These are phyloP conservation scores for Celoporthe dispersa DNA, from an alignment of 2,329 filamentous ascomycete genomes.

Conservation along the genomic window DNA sequence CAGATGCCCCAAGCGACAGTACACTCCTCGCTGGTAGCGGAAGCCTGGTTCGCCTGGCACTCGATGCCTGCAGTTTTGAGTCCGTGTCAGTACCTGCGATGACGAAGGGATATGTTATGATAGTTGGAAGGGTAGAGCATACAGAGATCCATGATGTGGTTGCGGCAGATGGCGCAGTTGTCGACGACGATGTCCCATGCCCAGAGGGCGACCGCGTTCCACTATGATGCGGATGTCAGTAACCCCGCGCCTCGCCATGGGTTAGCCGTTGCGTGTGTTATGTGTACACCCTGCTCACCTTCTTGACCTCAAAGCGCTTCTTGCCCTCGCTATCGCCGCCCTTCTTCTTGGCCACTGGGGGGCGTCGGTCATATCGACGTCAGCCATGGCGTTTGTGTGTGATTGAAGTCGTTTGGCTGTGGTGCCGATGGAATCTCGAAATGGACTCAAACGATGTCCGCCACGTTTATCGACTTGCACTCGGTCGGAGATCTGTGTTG, in stretches of 20 bases:
- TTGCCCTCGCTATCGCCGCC: constrained; percentile 64
- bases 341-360: constrained; percentile 60
- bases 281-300: constrained; percentile 60
- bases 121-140: constrained; percentile 40
- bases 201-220: constrained; percentile 98
- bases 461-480: background rate
- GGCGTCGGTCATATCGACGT: constrained; percentile 96
- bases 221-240: constrained; percentile 57
- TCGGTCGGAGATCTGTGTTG: background rate
- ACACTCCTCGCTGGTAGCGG: constrained; percentile 95
- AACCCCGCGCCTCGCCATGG: constrained; percentile 15
- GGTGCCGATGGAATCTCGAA: background rate
- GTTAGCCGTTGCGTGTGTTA: background rate
- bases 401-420: background rate
- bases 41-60: constrained; percentile 98
- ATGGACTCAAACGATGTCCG: background rate
- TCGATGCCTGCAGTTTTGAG: constrained; percentile 72
- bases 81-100: background rate
- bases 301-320: constrained; percentile 99
- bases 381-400: constrained; percentile 67
- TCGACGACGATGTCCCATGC: constrained; percentile 99
- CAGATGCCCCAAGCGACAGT: constrained; percentile 99
- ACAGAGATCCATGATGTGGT: constrained; percentile 99
- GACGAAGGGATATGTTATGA: background rate
- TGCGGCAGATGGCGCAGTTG: constrained; percentile 98